phyloP scores from a whole-genome alignment of 441 rosid genomes.

The Populus hybrid region DNA sequence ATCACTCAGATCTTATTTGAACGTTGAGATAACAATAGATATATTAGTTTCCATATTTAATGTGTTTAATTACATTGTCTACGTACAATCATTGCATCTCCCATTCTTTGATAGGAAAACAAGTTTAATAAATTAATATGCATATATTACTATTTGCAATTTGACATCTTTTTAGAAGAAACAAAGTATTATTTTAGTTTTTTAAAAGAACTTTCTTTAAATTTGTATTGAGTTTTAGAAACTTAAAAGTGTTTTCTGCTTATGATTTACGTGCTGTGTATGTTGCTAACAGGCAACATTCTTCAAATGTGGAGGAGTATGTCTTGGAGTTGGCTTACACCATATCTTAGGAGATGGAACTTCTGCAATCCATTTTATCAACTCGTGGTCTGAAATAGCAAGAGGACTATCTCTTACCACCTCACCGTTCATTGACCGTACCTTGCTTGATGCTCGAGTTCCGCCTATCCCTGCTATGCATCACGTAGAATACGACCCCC shows the following conservation, averaged over 20 bases:
- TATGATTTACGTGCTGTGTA: background rate
- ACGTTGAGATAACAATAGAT: too few species aligned
- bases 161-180: too few species aligned
- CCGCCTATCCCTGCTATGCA: conserved; percentile 3
- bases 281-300: background rate
- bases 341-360: conserved; percentile 12
- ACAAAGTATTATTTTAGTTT: too few species aligned
- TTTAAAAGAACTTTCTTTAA: too few species aligned
- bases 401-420: conserved; percentile 1
- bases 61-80: too few species aligned
- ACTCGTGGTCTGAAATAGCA: conserved; percentile 14
- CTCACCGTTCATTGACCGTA: background rate
- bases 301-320: conserved; percentile 16
- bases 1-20: too few species aligned
- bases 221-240: background rate
- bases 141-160: too few species aligned
- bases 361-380: conserved; percentile 6
- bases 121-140: too few species aligned
- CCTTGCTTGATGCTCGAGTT: background rate
- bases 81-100: too few species aligned
- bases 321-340: conserved; percentile 11
- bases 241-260: background rate
- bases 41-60: too few species aligned
- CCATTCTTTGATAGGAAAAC: too few species aligned
- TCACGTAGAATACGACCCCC: conserved; percentile 17